Base-by-base conservation (phyloP, 305 asterid genomes). In the Fraxinus albicans region DNA sequence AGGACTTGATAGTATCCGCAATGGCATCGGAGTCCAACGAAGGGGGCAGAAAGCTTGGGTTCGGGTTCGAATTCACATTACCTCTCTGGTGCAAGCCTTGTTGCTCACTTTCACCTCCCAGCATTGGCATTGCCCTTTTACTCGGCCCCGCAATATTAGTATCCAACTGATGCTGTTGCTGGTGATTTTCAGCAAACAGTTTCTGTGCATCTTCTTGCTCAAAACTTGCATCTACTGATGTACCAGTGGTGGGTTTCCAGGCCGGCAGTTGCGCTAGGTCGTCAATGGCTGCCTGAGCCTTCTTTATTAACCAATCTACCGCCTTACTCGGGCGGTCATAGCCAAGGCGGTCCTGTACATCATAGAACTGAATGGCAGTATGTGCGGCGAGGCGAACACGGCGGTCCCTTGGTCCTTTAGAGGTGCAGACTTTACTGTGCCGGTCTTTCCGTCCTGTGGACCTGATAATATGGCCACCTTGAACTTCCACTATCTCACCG, bases 311-410 rank as follows among this genome's bases (percentile, higher is more conserved):
- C 99, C 99, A 95, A 87, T 95, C 99, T 1, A 95, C 98, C 0
- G 98, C 98, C 80, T 94, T 95, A 85, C 99, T 95, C 1, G 99
- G 99, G n/a, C 99, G 91, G 90, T 95, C 99, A 80, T 93, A 95
- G 38, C 99, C 99, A 15, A 96, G 90, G 38, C 99, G 91, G 84
- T 96, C 99, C 47, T 96, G 98, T 0, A 94, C 99, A 73, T 96
- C 98, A 81, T 96, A 96, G 84, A 96, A 96, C 27, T 96, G 98
- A 67, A 96, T 96, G 13, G 99, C 99, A 6, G 99, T 95, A 83
- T 94, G 95, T 3, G 99, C 99, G 25, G 98, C 94, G 19, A 95
- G 95, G 82, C 98, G 92, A 23, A 96, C 98, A 27, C 99, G 92
- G 74, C 99, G 89, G 89, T 96, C 99, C 77, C 97, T 82, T 0